Evolutionary conservation across 805 yeast genomes (phyloP).

Genomic region (Metschnikowia matae): DNA sequence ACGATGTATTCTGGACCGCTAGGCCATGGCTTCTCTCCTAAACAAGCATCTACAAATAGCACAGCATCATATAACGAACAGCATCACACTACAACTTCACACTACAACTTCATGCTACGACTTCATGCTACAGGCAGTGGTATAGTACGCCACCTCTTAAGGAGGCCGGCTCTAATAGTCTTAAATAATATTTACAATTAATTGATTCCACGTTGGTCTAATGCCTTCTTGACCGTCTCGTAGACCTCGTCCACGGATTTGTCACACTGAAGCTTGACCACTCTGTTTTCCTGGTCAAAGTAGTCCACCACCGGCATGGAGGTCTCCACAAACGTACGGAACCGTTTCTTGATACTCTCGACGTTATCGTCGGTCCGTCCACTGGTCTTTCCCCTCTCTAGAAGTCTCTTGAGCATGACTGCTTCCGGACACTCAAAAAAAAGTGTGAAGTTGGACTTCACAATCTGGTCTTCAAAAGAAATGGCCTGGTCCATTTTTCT

Average conservation of each 20-base stretch:
- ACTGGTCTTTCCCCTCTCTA: constrained; percentile 90
- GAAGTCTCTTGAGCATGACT: constrained; percentile 78
- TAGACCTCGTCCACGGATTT: constrained; percentile 78
- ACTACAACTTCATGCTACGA: too few relatives aligned
- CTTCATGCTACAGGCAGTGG: too few relatives aligned
- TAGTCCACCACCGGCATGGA: constrained; percentile 92
- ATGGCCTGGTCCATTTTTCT: constrained; percentile 97
- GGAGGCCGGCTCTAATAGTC: not conserved
- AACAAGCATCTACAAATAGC: not conserved
- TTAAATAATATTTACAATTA: constrained; percentile 3
- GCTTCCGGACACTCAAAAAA: constrained; percentile 79
- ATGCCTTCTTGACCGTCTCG: constrained; percentile 59
- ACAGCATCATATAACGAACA: too few relatives aligned
- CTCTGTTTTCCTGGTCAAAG: constrained; percentile 68
- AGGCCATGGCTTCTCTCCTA: constrained; percentile 32
- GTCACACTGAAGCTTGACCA: constrained; percentile 75
- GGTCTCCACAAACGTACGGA: constrained; percentile 79
- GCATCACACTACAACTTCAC: too few relatives aligned
- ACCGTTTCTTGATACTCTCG: constrained; percentile 87
- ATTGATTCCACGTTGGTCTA: constrained; percentile 40
- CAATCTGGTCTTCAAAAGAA: constrained; percentile 79
- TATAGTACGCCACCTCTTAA: too few relatives aligned
- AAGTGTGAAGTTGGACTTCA: constrained; percentile 63
- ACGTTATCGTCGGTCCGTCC: constrained; percentile 93
- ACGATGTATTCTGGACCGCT: constrained; percentile 57